Evolutionary conservation across 2,329 filamentous ascomycete genomes (phyloP), one percentile per base, ranked within the genome.

Genomic region (Domatiomyces catenatus): DNA sequence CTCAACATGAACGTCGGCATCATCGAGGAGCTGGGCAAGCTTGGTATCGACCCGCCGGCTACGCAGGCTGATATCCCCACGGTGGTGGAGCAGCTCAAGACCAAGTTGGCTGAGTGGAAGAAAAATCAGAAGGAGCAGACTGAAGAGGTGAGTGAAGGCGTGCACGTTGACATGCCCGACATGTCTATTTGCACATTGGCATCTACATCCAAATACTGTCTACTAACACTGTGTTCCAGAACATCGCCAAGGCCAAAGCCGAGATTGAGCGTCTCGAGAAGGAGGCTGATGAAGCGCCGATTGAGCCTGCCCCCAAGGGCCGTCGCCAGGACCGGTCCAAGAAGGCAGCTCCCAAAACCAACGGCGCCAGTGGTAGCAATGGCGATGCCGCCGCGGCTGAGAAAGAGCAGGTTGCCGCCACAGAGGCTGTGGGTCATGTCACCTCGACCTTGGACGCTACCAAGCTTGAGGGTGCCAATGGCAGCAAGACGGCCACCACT

Each of bases 181-280:
- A 24, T 24, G 22, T 24, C 22, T 24, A 24, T 24, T 24, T 24
- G 22, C 22, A 24, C 3, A 6, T 24, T 24, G 22, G 6, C 22
- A 22, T 48, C 48, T 55, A 26, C 44, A 24, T 24, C 28, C 7
- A 32, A 32, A 5, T 15, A 12, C 12, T 12, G 10, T 15, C 32
- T 56, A 53, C 57, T 62, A 53, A 58, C 51, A 49, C 56, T 58
- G 52, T 63, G 52, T 63, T 71, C 24, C 62, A 96, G 92, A 98
- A 98, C 75, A 83, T 96, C 54, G 86, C 87, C 57, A 94, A 95
- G 71, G 92, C 92, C 54, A 84, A 94, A 75, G 90, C 90, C 69
- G 88, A 95, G 69, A 93, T 98, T 56, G 86, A 89, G 65, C 81
- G 82, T 59, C 79, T 96, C 44, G 79, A 82, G 60, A 71, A 75